A percentile compares a stretch with the other conserved stretches of the same genome.
Conservation (phyloP, 306 rosid species). For the Hippophae rhamnoides region DNA sequence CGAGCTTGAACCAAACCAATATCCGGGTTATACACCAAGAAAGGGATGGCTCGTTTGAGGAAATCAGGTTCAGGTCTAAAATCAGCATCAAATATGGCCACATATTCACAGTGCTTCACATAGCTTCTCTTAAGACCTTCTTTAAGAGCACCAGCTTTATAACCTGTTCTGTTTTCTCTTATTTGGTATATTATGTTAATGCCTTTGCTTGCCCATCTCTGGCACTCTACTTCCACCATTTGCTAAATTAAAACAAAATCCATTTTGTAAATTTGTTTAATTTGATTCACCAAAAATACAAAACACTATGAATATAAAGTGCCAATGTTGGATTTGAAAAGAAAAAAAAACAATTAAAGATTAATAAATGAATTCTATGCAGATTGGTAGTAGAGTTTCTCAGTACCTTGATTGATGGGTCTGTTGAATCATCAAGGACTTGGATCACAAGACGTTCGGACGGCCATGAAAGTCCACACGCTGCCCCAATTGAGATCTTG, state of each 20-base stretch:
- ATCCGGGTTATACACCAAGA: conserved; percentile 70
- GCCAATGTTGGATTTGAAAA: no score
- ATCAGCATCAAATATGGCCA: conserved; percentile 90
- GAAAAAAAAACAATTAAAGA: no score
- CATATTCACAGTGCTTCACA: conserved; percentile 84
- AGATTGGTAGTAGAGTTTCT: no score
- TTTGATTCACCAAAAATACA: background rate
- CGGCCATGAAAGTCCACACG: conserved; percentile 96
- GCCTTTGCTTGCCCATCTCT: conserved; percentile 96
- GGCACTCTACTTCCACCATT: conserved; percentile 91
- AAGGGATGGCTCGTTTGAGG: conserved; percentile 81
- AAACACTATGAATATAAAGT: background rate
- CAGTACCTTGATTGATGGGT: conserved; percentile 69
- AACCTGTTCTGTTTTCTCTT: conserved; percentile 70
- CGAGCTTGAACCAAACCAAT: conserved; percentile 93
- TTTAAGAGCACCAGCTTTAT: conserved; percentile 94
- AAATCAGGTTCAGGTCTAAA: conserved; percentile 90
- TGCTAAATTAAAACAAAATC: conserved; percentile 36
- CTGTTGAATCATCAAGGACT: conserved; percentile 95
- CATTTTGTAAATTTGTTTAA: conserved; percentile 11
- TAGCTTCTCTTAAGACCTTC: conserved; percentile 87
- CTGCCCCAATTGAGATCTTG: conserved; percentile 96
- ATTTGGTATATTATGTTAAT: conserved; percentile 76
- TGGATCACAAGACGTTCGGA: conserved; percentile 94
- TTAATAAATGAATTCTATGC: background rate